phyloP scores from a whole-genome alignment of 75 land plant genomes.

The Pinus albicaulis region DNA sequence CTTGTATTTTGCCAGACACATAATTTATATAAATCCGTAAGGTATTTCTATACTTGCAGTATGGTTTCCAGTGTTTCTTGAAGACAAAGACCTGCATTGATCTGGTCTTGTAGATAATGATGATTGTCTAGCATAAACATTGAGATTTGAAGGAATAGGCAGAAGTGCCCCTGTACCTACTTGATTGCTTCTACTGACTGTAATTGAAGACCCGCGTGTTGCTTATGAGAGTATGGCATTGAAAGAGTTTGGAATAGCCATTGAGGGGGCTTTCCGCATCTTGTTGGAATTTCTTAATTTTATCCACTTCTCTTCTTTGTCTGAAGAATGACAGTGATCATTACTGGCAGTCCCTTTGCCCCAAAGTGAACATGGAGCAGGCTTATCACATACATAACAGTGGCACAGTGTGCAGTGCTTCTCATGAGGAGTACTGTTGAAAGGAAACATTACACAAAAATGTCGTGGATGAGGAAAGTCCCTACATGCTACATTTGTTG shows the following conservation, averaged over 20 bases:
- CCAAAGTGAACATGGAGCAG: no score
- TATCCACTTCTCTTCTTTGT: no score
- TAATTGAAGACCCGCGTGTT: not conserved
- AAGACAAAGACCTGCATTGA: not conserved
- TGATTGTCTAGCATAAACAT: not conserved
- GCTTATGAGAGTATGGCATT: conserved; percentile 5
- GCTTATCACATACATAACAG: no score
- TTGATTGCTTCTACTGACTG: conserved; percentile 6
- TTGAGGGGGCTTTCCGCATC: conserved; percentile 1
- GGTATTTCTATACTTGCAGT: not conserved
- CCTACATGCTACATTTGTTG: no score
- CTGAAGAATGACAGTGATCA: no score
- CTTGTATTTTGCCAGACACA: no score
- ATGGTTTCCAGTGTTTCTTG: not conserved
- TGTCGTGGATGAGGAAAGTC: conserved; percentile 39
- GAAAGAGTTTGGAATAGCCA: not conserved
- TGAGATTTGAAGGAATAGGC: not conserved
- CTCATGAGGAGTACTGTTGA: conserved; percentile 45
- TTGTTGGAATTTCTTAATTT: not conserved
- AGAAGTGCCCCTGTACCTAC: not conserved
- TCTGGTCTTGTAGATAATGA: not conserved
- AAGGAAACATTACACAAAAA: conserved; percentile 69
- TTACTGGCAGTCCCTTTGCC: no score
- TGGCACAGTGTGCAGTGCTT: conserved; percentile 35
- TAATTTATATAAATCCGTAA: no score